Evolutionary conservation across 345 rosid genomes (phyloP).

Genomic region (Eucalyptus coolabah): DNA sequence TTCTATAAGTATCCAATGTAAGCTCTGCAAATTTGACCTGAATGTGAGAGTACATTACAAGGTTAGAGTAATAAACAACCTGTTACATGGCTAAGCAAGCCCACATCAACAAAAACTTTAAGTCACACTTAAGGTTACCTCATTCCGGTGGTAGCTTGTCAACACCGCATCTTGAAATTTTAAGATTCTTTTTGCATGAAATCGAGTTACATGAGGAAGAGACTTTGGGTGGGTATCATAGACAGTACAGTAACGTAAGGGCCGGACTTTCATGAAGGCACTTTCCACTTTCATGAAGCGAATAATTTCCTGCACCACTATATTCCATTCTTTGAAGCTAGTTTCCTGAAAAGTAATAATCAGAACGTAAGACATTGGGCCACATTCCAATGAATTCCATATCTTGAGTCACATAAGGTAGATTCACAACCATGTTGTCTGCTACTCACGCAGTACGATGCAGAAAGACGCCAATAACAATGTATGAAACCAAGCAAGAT

Average conservation of each 20-base stretch:
- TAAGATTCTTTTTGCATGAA: constrained; percentile 75
- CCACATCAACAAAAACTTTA: neutral
- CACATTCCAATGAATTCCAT: neutral
- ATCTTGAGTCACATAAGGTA: neutral
- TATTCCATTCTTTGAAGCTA: constrained; percentile 84
- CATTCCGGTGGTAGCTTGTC: constrained; percentile 78
- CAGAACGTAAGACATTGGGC: neutral
- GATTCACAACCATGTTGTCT: neutral
- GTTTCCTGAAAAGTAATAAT: constrained; percentile 42
- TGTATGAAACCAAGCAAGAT: neutral
- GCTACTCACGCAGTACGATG: neutral
- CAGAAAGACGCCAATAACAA: neutral
- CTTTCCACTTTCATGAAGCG: constrained; percentile 46
- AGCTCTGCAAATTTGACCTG: constrained; percentile 96
- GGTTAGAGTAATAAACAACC: neutral
- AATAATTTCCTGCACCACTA: constrained; percentile 72
- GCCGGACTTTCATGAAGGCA: constrained; percentile 35
- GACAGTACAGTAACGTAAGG: constrained; percentile 59
- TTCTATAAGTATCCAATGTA: constrained; percentile 78
- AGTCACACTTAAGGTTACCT: constrained; percentile 26
- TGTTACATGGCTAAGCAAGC: neutral
- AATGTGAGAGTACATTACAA: neutral
- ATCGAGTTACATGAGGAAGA: constrained; percentile 56
- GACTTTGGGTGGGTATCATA: constrained; percentile 73
- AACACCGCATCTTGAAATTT: constrained; percentile 76